These are phyloP conservation scores for Hylodesmum podocarpum DNA, from an alignment of 306 rosid species.

Conservation along the genomic window DNA sequence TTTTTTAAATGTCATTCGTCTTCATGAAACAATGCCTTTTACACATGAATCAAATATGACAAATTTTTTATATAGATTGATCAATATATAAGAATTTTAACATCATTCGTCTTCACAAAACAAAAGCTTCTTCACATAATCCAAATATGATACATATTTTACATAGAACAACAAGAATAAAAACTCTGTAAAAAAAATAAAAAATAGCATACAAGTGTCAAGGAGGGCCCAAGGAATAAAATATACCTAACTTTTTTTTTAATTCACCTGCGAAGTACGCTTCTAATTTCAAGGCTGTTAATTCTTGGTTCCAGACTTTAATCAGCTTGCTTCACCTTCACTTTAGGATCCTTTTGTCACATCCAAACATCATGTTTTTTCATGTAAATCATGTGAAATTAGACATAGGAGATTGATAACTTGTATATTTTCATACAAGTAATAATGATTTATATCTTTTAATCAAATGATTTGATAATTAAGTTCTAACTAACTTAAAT, in stretches of 20 bases:
- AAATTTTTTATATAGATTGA: neutral
- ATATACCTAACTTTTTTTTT: neutral
- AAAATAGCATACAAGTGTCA: neutral
- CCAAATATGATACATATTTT: neutral
- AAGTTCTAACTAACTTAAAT: no score
- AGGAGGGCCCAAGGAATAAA: neutral
- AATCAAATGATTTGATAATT: no score
- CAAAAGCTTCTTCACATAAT: neutral
- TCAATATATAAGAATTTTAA: neutral
- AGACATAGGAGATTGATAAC: neutral
- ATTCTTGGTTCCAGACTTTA: neutral
- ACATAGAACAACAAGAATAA: neutral
- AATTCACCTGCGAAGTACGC: neutral
- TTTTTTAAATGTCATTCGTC: neutral
- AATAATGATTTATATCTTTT: no score
- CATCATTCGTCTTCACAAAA: no score
- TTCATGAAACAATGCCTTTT: neutral
- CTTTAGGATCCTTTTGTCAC: neutral
- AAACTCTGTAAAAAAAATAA: neutral
- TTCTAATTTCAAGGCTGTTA: neutral
- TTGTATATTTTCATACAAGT: no score
- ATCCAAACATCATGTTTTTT: neutral
- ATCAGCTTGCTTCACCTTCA: neutral
- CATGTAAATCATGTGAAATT: conserved; percentile 2
- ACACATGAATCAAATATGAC: neutral